Conservation (phyloP, 495 filamentous ascomycete species). For the Penicillium coffeae region DNA sequence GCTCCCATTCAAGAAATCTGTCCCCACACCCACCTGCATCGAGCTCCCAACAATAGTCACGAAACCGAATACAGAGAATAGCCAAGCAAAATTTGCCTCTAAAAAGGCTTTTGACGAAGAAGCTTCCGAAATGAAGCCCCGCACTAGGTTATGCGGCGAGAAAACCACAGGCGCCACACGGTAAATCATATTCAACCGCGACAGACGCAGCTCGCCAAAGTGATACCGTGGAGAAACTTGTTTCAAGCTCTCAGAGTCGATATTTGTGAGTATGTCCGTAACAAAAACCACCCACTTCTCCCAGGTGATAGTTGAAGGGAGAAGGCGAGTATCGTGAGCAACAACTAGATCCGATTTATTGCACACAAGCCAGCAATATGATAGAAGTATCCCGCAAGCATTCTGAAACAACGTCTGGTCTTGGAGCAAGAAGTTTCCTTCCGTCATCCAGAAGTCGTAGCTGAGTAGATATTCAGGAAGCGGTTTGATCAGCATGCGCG, state of each 20-base stretch:
- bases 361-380: constrained; percentile 9
- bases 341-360: constrained; percentile 4
- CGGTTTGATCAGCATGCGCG: constrained; percentile 10
- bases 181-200: constrained; percentile 6
- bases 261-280: constrained; percentile 2
- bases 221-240: constrained; percentile 6
- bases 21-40: constrained; percentile 8
- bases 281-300: constrained; percentile 4
- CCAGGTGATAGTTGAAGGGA: constrained; percentile 7
- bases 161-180: constrained; percentile 1
- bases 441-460: constrained; percentile 5
- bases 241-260: constrained; percentile 1
- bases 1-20: not conserved
- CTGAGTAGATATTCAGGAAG: constrained; percentile 3
- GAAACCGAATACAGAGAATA: constrained; percentile 7
- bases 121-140: constrained; percentile 1
- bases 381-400: constrained; percentile 7
- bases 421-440: not conserved
- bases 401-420: not conserved
- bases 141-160: not conserved
- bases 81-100: constrained; percentile 6
- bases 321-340: not conserved
- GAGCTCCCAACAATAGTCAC: constrained; percentile 3
- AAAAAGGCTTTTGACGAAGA: constrained; percentile 2
- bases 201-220: constrained; percentile 8